phyloP scores from a whole-genome alignment of 495 filamentous ascomycete species.

The Daldinia childiae region DNA sequence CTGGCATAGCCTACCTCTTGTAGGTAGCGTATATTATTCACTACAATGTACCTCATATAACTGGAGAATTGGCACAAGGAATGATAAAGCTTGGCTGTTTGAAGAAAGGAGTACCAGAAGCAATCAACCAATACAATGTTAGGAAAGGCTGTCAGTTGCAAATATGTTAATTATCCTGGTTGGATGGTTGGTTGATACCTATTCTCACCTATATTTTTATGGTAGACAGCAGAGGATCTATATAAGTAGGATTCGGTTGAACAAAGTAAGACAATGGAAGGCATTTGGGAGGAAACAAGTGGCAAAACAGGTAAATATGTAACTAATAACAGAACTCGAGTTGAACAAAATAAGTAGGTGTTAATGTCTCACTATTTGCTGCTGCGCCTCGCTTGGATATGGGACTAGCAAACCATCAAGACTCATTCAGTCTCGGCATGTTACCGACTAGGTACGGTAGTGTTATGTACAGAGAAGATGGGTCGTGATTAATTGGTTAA shows the following conservation, averaged over 20 bases:
- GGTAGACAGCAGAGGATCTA: too few species aligned
- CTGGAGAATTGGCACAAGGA: not conserved
- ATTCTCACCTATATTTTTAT: too few species aligned
- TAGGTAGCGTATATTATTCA: not conserved
- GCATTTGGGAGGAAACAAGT: too few species aligned
- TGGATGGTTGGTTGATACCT: not conserved
- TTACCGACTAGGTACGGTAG: not conserved
- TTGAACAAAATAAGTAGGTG: conserved; percentile 17
- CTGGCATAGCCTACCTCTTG: too few species aligned
- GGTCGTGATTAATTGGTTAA: not conserved
- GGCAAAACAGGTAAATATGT: too few species aligned
- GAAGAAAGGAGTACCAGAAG: not conserved
- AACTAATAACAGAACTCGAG: not conserved
- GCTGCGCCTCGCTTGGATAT: conserved; percentile 34
- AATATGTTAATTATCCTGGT: not conserved
- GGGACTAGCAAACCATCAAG: conserved; percentile 11
- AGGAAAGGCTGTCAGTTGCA: not conserved
- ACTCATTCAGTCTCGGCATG: conserved; percentile 14
- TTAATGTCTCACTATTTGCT: conserved; percentile 19
- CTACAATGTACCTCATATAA: not conserved
- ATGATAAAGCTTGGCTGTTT: not conserved
- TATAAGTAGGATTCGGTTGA: not conserved
- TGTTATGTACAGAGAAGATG: not conserved
- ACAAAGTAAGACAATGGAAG: not conserved
- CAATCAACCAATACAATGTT: too few species aligned